Conservation (phyloP, 495 filamentous ascomycete species). For the Astrothelium macrocarpum region DNA sequence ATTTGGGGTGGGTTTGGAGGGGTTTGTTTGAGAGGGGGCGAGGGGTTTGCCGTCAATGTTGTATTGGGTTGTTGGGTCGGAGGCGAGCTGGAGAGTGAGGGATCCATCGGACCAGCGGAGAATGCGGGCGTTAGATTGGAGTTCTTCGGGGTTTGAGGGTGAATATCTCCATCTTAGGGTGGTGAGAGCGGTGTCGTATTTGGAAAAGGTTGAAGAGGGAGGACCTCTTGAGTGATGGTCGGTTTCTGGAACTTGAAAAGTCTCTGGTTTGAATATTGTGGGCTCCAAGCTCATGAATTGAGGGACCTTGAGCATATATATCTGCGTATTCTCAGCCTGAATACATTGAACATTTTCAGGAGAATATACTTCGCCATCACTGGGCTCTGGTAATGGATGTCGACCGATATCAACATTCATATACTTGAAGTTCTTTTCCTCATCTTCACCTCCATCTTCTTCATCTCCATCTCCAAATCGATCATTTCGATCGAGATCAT, state of each 20-base stretch:
- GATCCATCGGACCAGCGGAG: constrained; percentile 80
- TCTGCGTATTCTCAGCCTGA: constrained; percentile 34
- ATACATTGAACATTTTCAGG: neutral
- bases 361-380: constrained; percentile 39
- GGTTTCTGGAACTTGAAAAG: constrained; percentile 54
- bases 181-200: constrained; percentile 55
- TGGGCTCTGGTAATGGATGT: constrained; percentile 59
- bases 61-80: constrained; percentile 66
- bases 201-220: constrained; percentile 39
- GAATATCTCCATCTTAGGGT: constrained; percentile 63
- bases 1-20: constrained; percentile 42
- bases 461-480: constrained; percentile 23
- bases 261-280: constrained; percentile 59
- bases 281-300: constrained; percentile 70
- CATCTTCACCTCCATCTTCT: constrained; percentile 23
- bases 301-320: constrained; percentile 71
- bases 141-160: constrained; percentile 45
- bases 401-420: constrained; percentile 32
- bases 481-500: constrained; percentile 53
- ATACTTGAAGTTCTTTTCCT: constrained; percentile 20
- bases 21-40: constrained; percentile 48
- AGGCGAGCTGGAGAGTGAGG: constrained; percentile 66
- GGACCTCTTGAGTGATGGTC: constrained; percentile 41
- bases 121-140: constrained; percentile 68
- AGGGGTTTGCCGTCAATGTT: constrained; percentile 66